A percentile compares a stretch with the other conserved stretches of the same genome.
Conservation (phyloP, 2,329 filamentous ascomycete species). For the Pseudogymnoascus sp. region DNA sequence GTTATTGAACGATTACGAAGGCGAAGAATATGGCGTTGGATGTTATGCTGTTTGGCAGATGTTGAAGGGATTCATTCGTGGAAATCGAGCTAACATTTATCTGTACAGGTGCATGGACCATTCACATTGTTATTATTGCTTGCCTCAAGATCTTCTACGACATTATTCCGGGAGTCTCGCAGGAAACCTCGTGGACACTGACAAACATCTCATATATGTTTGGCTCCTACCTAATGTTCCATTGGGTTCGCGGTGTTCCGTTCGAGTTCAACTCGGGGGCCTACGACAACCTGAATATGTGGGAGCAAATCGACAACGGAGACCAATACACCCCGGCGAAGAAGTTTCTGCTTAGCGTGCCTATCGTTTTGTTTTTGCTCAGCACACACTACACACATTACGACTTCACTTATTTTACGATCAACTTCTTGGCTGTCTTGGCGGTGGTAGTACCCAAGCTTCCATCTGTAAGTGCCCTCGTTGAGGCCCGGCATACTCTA, state of each 20-base stretch:
- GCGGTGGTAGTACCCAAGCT: conserved; percentile 94
- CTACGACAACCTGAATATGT: conserved; percentile 99
- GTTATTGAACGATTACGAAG: background rate
- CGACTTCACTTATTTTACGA: conserved; percentile 91
- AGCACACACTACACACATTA: conserved; percentile 99
- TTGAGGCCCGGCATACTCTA: background rate
- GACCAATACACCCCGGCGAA: conserved; percentile 98
- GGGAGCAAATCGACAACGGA: conserved; percentile 99
- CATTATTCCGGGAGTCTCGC: conserved; percentile 89
- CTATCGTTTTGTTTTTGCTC: conserved; percentile 86
- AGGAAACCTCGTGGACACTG: conserved; percentile 97
- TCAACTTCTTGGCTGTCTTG: conserved; percentile 90
- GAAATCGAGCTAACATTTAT: background rate
- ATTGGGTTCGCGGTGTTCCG: conserved; percentile 93
- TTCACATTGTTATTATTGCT: conserved; percentile 88
- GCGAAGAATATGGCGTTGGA: background rate
- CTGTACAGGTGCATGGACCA: conserved; percentile 82
- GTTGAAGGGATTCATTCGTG: background rate
- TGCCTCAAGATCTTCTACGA: conserved; percentile 94
- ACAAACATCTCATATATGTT: conserved; percentile 99
- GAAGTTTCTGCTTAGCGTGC: conserved; percentile 93
- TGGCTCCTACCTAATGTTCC: conserved; percentile 98
- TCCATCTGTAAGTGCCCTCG: conserved; percentile 64
- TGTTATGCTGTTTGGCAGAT: background rate
- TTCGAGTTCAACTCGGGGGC: conserved; percentile 98